These are phyloP conservation scores for Pulveroboletus sp. DNA, from an alignment of 768 basidiomycete genomes.

Conservation along the genomic window DNA sequence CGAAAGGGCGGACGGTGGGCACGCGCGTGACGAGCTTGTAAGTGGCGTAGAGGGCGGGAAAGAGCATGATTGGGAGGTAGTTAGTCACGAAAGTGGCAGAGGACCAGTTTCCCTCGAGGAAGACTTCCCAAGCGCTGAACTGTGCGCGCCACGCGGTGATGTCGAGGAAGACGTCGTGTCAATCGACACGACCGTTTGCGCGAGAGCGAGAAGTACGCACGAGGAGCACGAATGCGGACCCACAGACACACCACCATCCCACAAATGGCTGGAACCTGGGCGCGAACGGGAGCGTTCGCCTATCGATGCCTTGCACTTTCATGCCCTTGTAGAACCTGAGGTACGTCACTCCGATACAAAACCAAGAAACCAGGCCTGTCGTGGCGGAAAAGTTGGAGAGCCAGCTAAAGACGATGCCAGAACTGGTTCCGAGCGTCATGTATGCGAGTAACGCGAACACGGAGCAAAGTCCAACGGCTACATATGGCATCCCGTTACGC, in stretches of 20 bases:
- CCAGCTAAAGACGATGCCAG: conserved; percentile 42
- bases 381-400: conserved; percentile 34
- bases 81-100: conserved; percentile 39
- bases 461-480: conserved; percentile 31
- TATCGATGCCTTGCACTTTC: conserved; percentile 46
- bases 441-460: conserved; percentile 38
- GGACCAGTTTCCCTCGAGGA: conserved; percentile 38
- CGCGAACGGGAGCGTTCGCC: conserved; percentile 43
- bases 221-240: conserved; percentile 29
- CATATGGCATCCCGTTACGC: conserved; percentile 42
- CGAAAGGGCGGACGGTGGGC: background rate
- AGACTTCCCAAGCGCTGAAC: conserved; percentile 42
- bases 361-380: conserved; percentile 42
- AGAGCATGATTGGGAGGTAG: conserved; percentile 40
- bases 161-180: background rate
- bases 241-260: conserved; percentile 35
- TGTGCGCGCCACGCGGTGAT: conserved; percentile 6
- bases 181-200: background rate
- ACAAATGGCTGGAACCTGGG: conserved; percentile 40
- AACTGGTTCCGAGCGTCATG: conserved; percentile 35
- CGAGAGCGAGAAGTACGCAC: conserved; percentile 24
- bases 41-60: conserved; percentile 44
- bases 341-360: conserved; percentile 44
- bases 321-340: conserved; percentile 46
- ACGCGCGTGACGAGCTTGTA: conserved; percentile 18